phyloP scores from a whole-genome alignment of 2,329 filamentous ascomycete genomes.

The Ceratocystis papillata region DNA sequence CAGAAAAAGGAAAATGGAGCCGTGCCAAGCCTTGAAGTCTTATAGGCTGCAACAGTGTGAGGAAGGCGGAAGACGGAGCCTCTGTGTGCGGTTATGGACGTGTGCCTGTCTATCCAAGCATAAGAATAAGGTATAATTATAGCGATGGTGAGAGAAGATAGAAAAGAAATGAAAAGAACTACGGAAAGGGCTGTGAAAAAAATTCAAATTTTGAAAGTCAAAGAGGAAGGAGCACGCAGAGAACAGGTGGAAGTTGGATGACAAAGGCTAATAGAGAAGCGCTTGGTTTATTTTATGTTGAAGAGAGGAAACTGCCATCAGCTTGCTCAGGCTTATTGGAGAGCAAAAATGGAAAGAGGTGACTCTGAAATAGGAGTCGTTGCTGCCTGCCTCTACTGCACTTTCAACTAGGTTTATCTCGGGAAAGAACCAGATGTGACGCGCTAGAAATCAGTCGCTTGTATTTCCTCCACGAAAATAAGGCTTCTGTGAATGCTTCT shows the following conservation, averaged over 20 bases:
- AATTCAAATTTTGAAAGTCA: not conserved
- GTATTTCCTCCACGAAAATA: too few species aligned
- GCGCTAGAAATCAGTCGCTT: too few species aligned
- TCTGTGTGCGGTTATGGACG: not conserved
- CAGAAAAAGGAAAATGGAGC: not conserved
- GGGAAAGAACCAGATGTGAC: too few species aligned
- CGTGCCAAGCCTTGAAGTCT: not conserved
- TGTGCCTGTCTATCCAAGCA: not conserved
- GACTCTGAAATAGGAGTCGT: not conserved
- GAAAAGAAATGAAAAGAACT: not conserved
- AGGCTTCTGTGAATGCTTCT: too few species aligned
- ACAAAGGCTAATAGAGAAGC: not conserved
- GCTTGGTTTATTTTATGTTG: not conserved
- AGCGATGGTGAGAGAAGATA: not conserved
- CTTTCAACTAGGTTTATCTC: too few species aligned
- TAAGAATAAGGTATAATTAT: too few species aligned
- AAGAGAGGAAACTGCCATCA: constrained; percentile 13
- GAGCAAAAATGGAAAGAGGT: not conserved
- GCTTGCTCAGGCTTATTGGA: not conserved
- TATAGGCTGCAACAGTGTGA: not conserved
- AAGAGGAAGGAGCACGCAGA: not conserved
- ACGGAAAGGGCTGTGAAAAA: not conserved
- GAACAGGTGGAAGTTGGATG: not conserved
- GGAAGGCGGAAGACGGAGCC: not conserved
- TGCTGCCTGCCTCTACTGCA: not conserved